These are phyloP conservation scores for Pichia phayaonensis DNA, from an alignment of 805 yeast species.

Conservation along the genomic window DNA sequence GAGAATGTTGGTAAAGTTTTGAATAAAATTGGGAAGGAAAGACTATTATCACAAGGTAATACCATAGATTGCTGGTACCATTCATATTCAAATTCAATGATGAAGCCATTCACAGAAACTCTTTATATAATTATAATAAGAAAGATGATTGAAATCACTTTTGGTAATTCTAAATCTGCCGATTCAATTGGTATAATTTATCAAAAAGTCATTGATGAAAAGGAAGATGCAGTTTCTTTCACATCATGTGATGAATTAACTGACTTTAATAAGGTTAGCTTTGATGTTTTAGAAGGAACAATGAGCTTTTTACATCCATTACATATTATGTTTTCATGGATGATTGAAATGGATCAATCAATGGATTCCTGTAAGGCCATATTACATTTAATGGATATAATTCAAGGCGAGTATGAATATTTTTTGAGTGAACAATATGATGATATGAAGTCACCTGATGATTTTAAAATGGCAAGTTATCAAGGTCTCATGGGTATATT, in stretches of 20 bases:
- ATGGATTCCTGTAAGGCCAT: constrained; percentile 13
- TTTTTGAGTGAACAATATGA: constrained; percentile 6
- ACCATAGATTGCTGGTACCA: constrained; percentile 14
- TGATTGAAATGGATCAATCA: constrained; percentile 45
- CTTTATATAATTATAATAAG: constrained; percentile 11
- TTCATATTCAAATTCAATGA: constrained; percentile 12
- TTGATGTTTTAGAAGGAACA: constrained; percentile 37
- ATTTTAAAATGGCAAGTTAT: constrained; percentile 2
- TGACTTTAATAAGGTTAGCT: constrained; percentile 25
- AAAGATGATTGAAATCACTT: constrained; percentile 12
- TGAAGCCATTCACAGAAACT: constrained; percentile 15
- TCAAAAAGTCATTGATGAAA: constrained; percentile 15
- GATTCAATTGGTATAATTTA: constrained; percentile 4
- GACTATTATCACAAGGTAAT: constrained; percentile 10
- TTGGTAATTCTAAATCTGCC: constrained; percentile 8
- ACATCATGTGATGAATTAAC: constrained; percentile 17
- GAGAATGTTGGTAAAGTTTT: constrained; percentile 46
- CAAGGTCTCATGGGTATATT: constrained; percentile 33
- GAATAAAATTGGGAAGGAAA: constrained; percentile 15
- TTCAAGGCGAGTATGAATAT: constrained; percentile 16
- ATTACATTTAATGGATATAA: constrained; percentile 11
- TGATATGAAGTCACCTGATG: not conserved
- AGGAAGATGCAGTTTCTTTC: constrained; percentile 19
- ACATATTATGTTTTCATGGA: constrained; percentile 65
- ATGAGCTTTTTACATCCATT: constrained; percentile 76